Conservation (phyloP, 352 stramenopile genomes). For the Pythium periplocum region DNA sequence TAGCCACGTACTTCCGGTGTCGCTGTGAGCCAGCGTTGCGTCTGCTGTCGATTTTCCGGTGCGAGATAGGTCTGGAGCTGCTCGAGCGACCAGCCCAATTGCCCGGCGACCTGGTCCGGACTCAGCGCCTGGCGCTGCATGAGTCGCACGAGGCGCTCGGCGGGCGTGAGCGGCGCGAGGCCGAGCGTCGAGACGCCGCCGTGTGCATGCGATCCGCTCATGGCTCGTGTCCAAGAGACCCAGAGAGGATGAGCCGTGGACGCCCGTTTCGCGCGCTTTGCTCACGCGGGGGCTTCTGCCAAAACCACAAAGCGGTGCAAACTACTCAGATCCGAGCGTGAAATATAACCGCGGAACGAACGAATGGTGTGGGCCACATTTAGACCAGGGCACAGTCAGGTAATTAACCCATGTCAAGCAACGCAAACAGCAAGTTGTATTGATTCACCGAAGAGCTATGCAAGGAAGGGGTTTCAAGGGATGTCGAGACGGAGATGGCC, state of each 20-base stretch:
- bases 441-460: too few species aligned
- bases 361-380: too few species aligned
- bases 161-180: constrained; percentile 20
- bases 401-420: too few species aligned
- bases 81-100: constrained; percentile 49
- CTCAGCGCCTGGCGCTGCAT: constrained; percentile 51
- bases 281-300: constrained; percentile 4
- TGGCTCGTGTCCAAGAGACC: constrained; percentile 3
- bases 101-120: constrained; percentile 33
- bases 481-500: too few species aligned
- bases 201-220: constrained; percentile 22
- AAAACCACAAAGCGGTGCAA: constrained; percentile 14
- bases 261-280: constrained; percentile 21
- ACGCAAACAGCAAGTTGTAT: too few species aligned
- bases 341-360: too few species aligned
- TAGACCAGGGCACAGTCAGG: too few species aligned
- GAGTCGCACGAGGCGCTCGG: constrained; percentile 54
- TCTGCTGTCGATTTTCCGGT: constrained; percentile 31
- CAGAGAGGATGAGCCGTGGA: background rate
- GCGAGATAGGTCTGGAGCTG: constrained; percentile 48
- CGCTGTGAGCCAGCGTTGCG: constrained; percentile 26
- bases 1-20: background rate
- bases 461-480: too few species aligned
- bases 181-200: constrained; percentile 14
- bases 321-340: too few species aligned